A percentile compares a stretch with the other conserved stretches of the same genome.
Evolutionary conservation across 345 rosid genomes (phyloP).

Genomic region (Brassica incana): DNA sequence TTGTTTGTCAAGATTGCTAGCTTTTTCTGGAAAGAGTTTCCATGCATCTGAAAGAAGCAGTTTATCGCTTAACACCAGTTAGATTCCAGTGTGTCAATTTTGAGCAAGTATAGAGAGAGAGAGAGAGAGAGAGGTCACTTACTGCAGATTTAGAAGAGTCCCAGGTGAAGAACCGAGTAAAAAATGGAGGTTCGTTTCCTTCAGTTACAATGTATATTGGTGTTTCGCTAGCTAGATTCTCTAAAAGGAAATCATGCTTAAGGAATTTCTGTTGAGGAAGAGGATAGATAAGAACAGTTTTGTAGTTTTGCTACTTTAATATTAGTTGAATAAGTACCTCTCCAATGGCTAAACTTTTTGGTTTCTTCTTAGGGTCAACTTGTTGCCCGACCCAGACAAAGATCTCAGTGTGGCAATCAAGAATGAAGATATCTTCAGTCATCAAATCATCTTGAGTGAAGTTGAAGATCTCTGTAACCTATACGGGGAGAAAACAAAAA

Average conservation of each 20-base stretch:
- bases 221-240: conserved; percentile 66
- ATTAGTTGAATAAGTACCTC: conserved; percentile 56
- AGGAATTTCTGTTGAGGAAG: conserved; percentile 69
- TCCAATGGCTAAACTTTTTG: conserved; percentile 68
- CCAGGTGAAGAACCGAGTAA: conserved; percentile 93
- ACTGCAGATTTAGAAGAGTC: conserved; percentile 80
- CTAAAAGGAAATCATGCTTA: conserved; percentile 71
- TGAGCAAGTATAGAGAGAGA: conserved; percentile 1
- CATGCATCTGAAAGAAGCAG: conserved; percentile 71
- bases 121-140: conserved; percentile 39
- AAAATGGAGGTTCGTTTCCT: conserved; percentile 96
- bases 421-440: conserved; percentile 96
- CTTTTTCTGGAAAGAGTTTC: conserved; percentile 92
- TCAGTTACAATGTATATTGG: conserved; percentile 74
- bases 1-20: conserved; percentile 78
- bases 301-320: not conserved
- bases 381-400: conserved; percentile 95
- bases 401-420: conserved; percentile 83
- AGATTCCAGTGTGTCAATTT: not conserved
- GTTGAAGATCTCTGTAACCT: conserved; percentile 89
- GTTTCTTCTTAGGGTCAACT: conserved; percentile 72
- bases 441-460: conserved; percentile 95
- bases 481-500: conserved; percentile 22
- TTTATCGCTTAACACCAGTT: not conserved
- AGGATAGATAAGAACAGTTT: conserved; percentile 15